Conservation (phyloP, 306 rosid species). For the Aeschynomene evenia region DNA sequence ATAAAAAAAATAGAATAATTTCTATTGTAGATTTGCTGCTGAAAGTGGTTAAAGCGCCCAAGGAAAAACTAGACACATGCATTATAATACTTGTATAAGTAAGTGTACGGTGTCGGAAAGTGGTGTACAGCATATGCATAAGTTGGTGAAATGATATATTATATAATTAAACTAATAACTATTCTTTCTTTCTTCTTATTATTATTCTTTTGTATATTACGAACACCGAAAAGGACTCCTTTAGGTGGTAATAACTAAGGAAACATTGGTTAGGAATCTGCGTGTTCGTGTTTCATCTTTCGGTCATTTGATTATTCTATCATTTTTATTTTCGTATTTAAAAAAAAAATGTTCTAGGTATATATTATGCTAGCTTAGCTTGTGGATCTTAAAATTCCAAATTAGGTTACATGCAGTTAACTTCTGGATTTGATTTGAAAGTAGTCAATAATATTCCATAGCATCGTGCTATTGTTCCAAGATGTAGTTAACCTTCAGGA, state of each 20-base stretch:
- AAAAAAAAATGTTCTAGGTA: background rate
- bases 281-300: conserved; percentile 35
- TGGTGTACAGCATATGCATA: conserved; percentile 41
- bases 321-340: background rate
- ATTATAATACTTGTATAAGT: conserved; percentile 11
- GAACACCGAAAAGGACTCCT: conserved; percentile 7
- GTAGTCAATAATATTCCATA: background rate
- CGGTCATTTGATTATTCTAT: conserved; percentile 28
- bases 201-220: background rate
- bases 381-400: conserved; percentile 1
- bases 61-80: background rate
- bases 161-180: background rate
- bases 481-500: background rate
- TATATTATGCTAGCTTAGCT: background rate
- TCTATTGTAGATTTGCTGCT: background rate
- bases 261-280: conserved; percentile 26
- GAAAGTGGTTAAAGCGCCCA: conserved; percentile 1
- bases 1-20: background rate
- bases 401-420: background rate
- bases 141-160: conserved; percentile 23
- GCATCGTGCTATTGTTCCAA: background rate
- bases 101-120: conserved; percentile 48
- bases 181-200: background rate
- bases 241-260: conserved; percentile 35
- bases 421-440: background rate